Evolutionary conservation across 257 asterid species (phyloP), one percentile per base, ranked within the genome.

Genomic region (Salvia rosmarinus): DNA sequence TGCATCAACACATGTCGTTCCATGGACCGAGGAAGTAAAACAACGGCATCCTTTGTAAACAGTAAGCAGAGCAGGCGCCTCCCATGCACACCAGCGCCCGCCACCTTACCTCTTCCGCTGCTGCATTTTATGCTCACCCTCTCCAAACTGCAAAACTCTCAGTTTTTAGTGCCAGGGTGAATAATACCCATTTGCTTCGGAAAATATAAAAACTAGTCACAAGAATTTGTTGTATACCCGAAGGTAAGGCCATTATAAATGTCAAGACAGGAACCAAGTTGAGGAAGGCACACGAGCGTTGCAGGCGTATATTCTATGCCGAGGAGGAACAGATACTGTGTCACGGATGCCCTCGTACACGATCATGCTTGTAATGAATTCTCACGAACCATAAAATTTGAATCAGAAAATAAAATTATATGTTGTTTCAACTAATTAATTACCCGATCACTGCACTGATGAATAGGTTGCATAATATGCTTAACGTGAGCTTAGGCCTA

Each of bases 381-480:
- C n/a, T n/a, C n/a, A n/a, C n/a, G 9, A 37, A 6, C 42, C 42
- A 37, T 37, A 10, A 37, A 37, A 28, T 28, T 28, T 28, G n/a
- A 42, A 42, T 11, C 49, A 3, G 2, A 2, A 17, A 16, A 8
- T 16, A 20, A 49, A 47, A 16, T n/a, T 16, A 10, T 13, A 11
- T n/a, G 25, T 49, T 49, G 11, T 2, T 10, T 23, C 30, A 56
- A 56, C 14, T 55, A 23, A 55, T 23, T 5, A 43, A 74, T 82
- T 83, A 90, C 97, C 97, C 97, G 14, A 88, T 76, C 35, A 87
- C 75, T 3, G 96, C 96, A 75, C 92, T 87, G 72, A 85, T 63
- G 80, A 90, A 90, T 40, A 88, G 86, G 68, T 76, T 74, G 46
- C 83, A 81, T 66, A 82, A 71, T 55, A 83, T 76, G 78, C 70